Percentiles rank a stretch among this genome's conserved stretches.
Evolutionary conservation across 2,329 filamentous ascomycete species (phyloP).

Genomic region (Thielaviopsis punctulata): DNA sequence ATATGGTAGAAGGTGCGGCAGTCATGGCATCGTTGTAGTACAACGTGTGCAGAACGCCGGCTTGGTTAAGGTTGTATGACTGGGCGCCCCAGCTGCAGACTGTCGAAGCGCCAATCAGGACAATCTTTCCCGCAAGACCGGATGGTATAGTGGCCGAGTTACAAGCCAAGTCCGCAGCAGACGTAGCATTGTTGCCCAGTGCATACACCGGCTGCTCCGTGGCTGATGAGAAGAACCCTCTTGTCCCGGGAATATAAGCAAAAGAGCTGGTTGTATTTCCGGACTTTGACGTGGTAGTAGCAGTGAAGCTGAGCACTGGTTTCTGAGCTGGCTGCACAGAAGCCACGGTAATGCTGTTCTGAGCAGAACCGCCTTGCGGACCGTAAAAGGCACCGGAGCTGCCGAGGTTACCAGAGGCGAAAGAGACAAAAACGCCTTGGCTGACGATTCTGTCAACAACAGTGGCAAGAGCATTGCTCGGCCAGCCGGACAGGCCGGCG

Average conservation of each 20-base stretch:
- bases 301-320: neutral
- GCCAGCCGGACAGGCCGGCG: constrained; percentile 22
- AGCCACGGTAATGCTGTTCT: constrained; percentile 24
- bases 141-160: constrained; percentile 17
- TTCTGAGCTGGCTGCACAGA: constrained; percentile 24
- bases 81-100: neutral
- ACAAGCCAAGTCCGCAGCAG: constrained; percentile 13
- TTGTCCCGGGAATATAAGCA: neutral
- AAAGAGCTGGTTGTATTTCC: constrained; percentile 11
- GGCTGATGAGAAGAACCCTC: neutral
- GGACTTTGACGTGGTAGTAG: neutral
- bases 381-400: constrained; percentile 25
- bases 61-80: constrained; percentile 13
- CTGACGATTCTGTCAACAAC: constrained; percentile 24
- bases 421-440: constrained; percentile 30
- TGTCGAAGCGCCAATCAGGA: constrained; percentile 11
- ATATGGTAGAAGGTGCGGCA: constrained; percentile 19
- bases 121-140: constrained; percentile 18
- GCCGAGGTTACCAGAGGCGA: constrained; percentile 35
- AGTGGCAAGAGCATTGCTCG: constrained; percentile 25
- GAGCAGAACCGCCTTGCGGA: constrained; percentile 17
- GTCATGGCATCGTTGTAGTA: constrained; percentile 12
- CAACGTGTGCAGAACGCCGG: constrained; percentile 16
- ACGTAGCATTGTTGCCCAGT: neutral
- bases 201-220: neutral